Evolutionary conservation across 108 stramenopile species (phyloP), one percentile per base, ranked within the genome.

Genomic region (Chaetoceros tenuissimus): DNA sequence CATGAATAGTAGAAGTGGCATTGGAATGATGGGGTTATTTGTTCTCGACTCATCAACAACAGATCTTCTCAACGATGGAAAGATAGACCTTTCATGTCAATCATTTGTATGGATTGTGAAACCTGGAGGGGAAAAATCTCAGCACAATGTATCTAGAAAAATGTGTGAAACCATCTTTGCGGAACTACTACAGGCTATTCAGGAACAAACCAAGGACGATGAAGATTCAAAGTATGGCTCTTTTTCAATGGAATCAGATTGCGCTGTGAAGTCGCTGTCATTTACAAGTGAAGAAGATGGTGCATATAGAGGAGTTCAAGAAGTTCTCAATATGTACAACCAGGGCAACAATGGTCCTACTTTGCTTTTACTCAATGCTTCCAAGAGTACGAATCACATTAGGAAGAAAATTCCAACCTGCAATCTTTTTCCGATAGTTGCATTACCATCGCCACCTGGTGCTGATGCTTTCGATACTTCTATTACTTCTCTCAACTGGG

Each of bases 401-500:
- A 77, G 92, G 28, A 69, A 71, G 28, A 46, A 48, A n/a, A 51
- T 97, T n/a, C 78, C 91, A 1, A 72, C 77, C 61, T 70, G 94
- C 48, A 80, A 78, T 52, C 84, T 92, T 25, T 75, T 94, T 49
- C 96, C 97, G 3, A 71, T 91, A 1, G 64, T 94, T n/a, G 55
- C 63, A 19, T 67, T 96, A 55, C 78, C 94, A 1, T 88, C 82
- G 61, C 87, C 92, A 53, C 80, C 85, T 17, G 89, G 91, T 16
- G 82, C 80, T 3, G 81, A 78, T 17, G 84, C 90, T 31, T 78
- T 73, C 8, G 84, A 72, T 26, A 71, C 82, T 2, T 62, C 74
- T 13, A 84, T 93, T 31, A 95, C 94, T 17, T 66, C 95, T 22
- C 61, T 97, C 23, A 85, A 92, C 57, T 97, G 97, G 97, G 94